Percentiles rank a stretch among this genome's conserved stretches.
Evolutionary conservation across 805 yeast genomes (phyloP).

Genomic region (Jamesozyma hellenica): DNA sequence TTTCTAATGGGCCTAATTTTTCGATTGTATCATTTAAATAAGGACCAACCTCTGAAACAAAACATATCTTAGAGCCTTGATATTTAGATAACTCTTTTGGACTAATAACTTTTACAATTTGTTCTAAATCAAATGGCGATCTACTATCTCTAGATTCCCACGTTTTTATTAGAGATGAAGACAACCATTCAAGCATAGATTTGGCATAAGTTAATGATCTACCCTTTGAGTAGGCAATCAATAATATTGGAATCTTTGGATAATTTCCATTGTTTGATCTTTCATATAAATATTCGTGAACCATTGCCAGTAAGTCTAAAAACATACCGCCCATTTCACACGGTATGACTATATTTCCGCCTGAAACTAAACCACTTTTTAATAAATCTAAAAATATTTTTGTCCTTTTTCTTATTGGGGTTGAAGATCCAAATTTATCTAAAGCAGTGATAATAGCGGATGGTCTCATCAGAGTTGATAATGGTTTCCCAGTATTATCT

Average conservation of each 20-base stretch:
- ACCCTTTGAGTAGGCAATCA: slow-evolving; percentile 71
- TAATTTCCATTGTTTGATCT: slow-evolving; percentile 22
- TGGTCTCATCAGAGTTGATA: slow-evolving; percentile 62
- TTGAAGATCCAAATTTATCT: slow-evolving; percentile 46
- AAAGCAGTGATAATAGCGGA: slow-evolving; percentile 68
- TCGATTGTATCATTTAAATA: slow-evolving; percentile 43
- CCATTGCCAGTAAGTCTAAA: slow-evolving; percentile 62
- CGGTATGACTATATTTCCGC: slow-evolving; percentile 72
- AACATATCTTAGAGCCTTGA: slow-evolving; percentile 68
- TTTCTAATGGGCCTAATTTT: slow-evolving; percentile 51
- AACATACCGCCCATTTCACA: slow-evolving; percentile 73
- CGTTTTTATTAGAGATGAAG: slow-evolving; percentile 68
- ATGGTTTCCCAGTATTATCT: slow-evolving; percentile 49
- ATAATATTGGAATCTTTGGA: slow-evolving; percentile 54
- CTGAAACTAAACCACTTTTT: slow-evolving; percentile 31
- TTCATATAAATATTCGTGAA: slow-evolving; percentile 52
- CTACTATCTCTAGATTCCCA: slow-evolving; percentile 64
- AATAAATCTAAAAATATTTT: slow-evolving; percentile 60
- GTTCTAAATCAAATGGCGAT: slow-evolving; percentile 65
- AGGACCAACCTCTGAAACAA: slow-evolving; percentile 64
- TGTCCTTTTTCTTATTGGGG: slow-evolving; percentile 52
- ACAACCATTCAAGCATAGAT: slow-evolving; percentile 93
- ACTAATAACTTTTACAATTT: slow-evolving; percentile 47
- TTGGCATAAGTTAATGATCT: slow-evolving; percentile 72
- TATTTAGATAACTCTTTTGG: slow-evolving; percentile 45